Evolutionary conservation across 2,329 filamentous ascomycete genomes (phyloP).

Genomic region (Monilinia vaccinii-corymbosi): DNA sequence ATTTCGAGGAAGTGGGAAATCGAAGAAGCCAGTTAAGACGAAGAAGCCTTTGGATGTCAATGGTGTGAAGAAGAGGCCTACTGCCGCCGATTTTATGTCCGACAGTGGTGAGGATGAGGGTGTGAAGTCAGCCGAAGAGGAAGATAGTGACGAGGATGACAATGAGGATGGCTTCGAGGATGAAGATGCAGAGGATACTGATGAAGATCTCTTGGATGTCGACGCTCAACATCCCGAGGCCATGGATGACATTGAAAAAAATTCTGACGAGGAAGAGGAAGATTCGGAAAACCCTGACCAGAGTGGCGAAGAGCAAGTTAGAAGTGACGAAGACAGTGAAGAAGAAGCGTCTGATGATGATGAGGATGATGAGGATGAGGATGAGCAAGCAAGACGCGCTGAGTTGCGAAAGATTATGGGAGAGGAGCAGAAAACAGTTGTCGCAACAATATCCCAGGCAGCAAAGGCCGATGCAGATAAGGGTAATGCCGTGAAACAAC

Average conservation of each 20-base stretch:
- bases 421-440: constrained; percentile 56
- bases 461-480: constrained; percentile 74
- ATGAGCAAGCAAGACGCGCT: constrained; percentile 35
- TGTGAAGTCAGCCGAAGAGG: constrained; percentile 25
- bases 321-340: constrained; percentile 30
- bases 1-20: constrained; percentile 50
- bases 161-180: constrained; percentile 18
- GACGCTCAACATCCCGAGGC: constrained; percentile 27
- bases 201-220: constrained; percentile 28
- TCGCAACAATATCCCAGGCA: constrained; percentile 50
- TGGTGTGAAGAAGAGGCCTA: constrained; percentile 34
- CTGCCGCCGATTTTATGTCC: constrained; percentile 49
- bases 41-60: constrained; percentile 18
- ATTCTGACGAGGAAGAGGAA: constrained; percentile 23
- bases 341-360: constrained; percentile 22
- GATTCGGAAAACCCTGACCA: constrained; percentile 27
- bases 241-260: constrained; percentile 30
- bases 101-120: constrained; percentile 31
- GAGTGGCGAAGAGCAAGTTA: constrained; percentile 25
- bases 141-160: constrained; percentile 20
- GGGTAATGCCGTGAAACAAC: constrained; percentile 75
- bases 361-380: constrained; percentile 26
- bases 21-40: constrained; percentile 23
- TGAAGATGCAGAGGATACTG: constrained; percentile 23
- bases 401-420: constrained; percentile 60